These are phyloP conservation scores for Crataegus laevigata DNA, from an alignment of 306 rosid species.

Conservation along the genomic window DNA sequence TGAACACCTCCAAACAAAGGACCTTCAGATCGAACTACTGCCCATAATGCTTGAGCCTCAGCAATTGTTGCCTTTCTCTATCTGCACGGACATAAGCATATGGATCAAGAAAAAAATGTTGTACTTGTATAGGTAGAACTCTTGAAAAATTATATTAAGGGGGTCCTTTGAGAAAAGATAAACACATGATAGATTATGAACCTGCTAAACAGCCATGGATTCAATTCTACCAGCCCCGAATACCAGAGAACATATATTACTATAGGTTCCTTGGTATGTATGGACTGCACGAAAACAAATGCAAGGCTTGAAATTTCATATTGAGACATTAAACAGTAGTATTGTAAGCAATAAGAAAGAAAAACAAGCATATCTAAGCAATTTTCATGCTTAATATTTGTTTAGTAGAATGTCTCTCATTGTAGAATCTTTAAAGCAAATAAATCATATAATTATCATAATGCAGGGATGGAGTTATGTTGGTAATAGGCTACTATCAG, in stretches of 20 bases:
- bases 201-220: too few relatives aligned
- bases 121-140: too few relatives aligned
- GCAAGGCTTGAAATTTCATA: not conserved
- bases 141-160: too few relatives aligned
- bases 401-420: not conserved
- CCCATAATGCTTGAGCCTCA: too few relatives aligned
- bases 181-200: too few relatives aligned
- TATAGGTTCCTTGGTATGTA: not conserved
- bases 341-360: not conserved
- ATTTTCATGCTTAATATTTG: not conserved
- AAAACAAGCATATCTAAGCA: not conserved
- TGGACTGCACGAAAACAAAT: not conserved
- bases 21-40: too few relatives aligned
- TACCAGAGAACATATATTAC: not conserved
- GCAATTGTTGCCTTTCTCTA: too few relatives aligned
- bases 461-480: constrained; percentile 97
- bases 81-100: too few relatives aligned
- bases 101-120: too few relatives aligned
- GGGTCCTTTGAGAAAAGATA: too few relatives aligned
- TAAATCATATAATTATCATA: constrained; percentile 8
- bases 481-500: constrained; percentile 93
- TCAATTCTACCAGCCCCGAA: not conserved
- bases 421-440: not conserved
- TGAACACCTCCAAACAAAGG: too few relatives aligned
- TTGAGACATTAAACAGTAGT: too few relatives aligned